A percentile compares a stretch with the other conserved stretches of the same genome.
phyloP scores from a whole-genome alignment of 352 stramenopile genomes.

The Pythium brachiatum region DNA sequence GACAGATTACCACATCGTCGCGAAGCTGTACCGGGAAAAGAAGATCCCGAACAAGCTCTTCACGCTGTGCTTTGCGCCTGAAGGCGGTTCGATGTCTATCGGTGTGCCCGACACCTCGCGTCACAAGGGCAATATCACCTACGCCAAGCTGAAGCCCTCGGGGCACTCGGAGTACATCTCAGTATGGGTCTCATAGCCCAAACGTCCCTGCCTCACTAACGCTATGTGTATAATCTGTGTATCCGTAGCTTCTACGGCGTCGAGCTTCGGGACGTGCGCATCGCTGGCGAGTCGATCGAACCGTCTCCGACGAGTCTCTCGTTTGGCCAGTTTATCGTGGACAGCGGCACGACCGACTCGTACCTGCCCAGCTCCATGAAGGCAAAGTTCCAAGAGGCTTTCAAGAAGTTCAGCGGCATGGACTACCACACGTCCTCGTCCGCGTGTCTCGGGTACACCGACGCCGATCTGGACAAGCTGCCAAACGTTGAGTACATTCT shows the following conservation, averaged over 20 bases:
- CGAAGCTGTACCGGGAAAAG: conserved; percentile 70
- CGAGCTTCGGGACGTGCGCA: conserved; percentile 60
- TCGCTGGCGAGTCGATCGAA: conserved; percentile 59
- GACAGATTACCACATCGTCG: conserved; percentile 63
- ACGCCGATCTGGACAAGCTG: conserved; percentile 45
- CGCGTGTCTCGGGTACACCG: conserved; percentile 50
- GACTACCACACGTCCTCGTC: conserved; percentile 47
- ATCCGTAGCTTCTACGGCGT: conserved; percentile 60
- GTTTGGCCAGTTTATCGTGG: conserved; percentile 71
- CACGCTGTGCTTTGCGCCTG: conserved; percentile 67
- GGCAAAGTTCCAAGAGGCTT: conserved; percentile 49
- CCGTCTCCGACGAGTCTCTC: conserved; percentile 35
- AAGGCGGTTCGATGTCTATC: conserved; percentile 70
- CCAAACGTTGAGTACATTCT: conserved; percentile 72
- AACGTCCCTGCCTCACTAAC: neutral
- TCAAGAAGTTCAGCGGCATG: conserved; percentile 46
- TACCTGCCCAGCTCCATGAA: conserved; percentile 62
- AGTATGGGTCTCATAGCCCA: neutral
- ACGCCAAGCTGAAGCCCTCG: conserved; percentile 52
- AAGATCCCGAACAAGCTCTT: conserved; percentile 83
- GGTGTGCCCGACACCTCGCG: conserved; percentile 45
- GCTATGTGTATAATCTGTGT: conserved; percentile 19
- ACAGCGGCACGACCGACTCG: conserved; percentile 84
- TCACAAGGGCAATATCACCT: conserved; percentile 52
- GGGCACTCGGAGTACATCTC: conserved; percentile 22